Conservation (phyloP, 495 filamentous ascomycete species). For the Tricharina praecox region DNA sequence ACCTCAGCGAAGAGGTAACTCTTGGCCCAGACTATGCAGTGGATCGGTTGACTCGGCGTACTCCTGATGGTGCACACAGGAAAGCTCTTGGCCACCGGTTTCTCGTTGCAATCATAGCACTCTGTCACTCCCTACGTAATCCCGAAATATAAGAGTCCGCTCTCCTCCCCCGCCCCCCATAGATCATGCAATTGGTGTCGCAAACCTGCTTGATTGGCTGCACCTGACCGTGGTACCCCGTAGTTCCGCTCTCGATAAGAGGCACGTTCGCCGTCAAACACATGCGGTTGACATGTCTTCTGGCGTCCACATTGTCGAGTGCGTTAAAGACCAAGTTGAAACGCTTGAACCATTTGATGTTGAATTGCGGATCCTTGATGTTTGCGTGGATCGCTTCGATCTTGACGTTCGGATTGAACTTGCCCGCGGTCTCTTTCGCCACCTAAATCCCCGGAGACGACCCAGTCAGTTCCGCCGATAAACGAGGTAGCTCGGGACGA, state of each 20-base stretch:
- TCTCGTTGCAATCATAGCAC: conserved; percentile 87
- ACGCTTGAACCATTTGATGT: conserved; percentile 68
- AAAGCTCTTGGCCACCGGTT: conserved; percentile 76
- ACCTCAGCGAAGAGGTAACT: conserved; percentile 89
- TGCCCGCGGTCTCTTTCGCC: conserved; percentile 78
- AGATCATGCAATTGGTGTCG: background rate
- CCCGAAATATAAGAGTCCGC: background rate
- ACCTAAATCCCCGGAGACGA: no score
- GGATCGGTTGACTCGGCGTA: conserved; percentile 85
- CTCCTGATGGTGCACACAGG: conserved; percentile 94
- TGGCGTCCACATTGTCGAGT: conserved; percentile 84
- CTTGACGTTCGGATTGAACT: conserved; percentile 78
- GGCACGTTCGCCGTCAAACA: conserved; percentile 82
- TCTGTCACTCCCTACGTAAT: conserved; percentile 55
- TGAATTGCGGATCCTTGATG: conserved; percentile 87
- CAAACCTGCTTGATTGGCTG: conserved; percentile 77
- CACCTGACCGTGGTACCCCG: conserved; percentile 94
- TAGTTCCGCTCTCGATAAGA: conserved; percentile 90
- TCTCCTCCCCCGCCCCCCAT: background rate
- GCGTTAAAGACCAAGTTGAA: conserved; percentile 92
- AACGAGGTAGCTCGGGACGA: no score
- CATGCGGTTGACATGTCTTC: conserved; percentile 95
- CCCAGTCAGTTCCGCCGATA: no score
- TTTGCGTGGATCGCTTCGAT: conserved; percentile 86
- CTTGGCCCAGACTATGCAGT: conserved; percentile 99